Evolutionary conservation across 352 stramenopile genomes (phyloP).

Genomic region (Globisporangium acanthophoron): DNA sequence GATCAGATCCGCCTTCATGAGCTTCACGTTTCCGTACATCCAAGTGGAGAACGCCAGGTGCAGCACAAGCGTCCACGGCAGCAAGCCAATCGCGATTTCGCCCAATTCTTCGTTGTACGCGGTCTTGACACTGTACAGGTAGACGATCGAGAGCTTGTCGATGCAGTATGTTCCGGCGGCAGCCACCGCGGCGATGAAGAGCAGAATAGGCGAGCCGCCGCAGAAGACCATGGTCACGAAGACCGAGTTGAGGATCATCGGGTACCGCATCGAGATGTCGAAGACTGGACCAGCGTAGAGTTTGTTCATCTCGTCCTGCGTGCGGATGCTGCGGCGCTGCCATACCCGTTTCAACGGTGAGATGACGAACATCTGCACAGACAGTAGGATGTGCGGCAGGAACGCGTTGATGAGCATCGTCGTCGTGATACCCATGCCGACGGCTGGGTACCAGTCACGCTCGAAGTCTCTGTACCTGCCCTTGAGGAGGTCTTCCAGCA

Average conservation of each 20-base stretch:
- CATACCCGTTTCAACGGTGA: constrained; percentile 48
- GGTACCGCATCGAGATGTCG: constrained; percentile 75
- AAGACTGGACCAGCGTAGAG: constrained; percentile 70
- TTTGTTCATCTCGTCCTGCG: constrained; percentile 72
- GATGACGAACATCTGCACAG: constrained; percentile 51
- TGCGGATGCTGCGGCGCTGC: constrained; percentile 36
- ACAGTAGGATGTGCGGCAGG: constrained; percentile 62
- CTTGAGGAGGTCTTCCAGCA: constrained; percentile 57
- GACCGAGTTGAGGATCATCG: constrained; percentile 78
- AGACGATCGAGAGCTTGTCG: constrained; percentile 76
- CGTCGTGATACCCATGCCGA: constrained; percentile 83
- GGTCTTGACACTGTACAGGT: constrained; percentile 76
- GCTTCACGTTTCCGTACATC: constrained; percentile 76
- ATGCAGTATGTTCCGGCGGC: constrained; percentile 66
- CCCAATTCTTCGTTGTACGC: constrained; percentile 77
- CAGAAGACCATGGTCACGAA: constrained; percentile 84
- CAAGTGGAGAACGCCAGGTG: constrained; percentile 77
- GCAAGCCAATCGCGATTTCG: constrained; percentile 39
- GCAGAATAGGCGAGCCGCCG: constrained; percentile 67
- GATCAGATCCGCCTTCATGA: constrained; percentile 56
- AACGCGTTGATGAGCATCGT: constrained; percentile 85
- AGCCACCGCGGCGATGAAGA: constrained; percentile 69
- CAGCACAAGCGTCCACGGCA: constrained; percentile 67
- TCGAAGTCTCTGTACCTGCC: constrained; percentile 82
- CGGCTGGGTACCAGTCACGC: constrained; percentile 80